Conservation (phyloP, 75 land plant species). For the Larix kaempferi region DNA sequence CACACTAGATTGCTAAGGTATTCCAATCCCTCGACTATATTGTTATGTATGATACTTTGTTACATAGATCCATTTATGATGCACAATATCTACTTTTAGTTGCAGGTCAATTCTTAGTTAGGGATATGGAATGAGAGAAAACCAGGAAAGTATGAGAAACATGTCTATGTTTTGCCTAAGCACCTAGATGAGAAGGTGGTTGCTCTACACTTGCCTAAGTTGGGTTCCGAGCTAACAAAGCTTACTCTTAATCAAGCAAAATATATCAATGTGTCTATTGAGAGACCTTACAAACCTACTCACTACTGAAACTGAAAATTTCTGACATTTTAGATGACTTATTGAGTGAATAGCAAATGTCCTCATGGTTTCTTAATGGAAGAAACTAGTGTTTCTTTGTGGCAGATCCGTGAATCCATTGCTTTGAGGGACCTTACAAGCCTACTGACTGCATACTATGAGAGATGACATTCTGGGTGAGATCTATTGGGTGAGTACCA, state of each 20-base stretch:
- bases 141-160: slow-evolving; percentile 77
- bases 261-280: slow-evolving; percentile 77
- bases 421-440: no score
- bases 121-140: slow-evolving; percentile 85
- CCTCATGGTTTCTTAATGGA: no score
- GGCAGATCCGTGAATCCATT: no score
- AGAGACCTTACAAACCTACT: slow-evolving; percentile 82
- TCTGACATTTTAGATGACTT: no score
- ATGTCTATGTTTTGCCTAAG: slow-evolving; percentile 90
- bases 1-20: background rate
- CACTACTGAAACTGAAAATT: slow-evolving; percentile 49
- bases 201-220: slow-evolving; percentile 69
- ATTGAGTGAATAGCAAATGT: no score
- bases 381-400: no score
- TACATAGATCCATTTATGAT: background rate
- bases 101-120: slow-evolving; percentile 78
- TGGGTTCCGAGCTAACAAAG: slow-evolving; percentile 88
- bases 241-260: slow-evolving; percentile 60
- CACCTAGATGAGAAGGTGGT: slow-evolving; percentile 97
- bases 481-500: no score
- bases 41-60: background rate
- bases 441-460: no score
- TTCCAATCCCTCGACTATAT: background rate
- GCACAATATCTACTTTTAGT: no score
- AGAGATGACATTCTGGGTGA: no score